These are phyloP conservation scores for Fusarium secorum DNA, from an alignment of 2,329 filamentous ascomycete genomes.

Conservation along the genomic window DNA sequence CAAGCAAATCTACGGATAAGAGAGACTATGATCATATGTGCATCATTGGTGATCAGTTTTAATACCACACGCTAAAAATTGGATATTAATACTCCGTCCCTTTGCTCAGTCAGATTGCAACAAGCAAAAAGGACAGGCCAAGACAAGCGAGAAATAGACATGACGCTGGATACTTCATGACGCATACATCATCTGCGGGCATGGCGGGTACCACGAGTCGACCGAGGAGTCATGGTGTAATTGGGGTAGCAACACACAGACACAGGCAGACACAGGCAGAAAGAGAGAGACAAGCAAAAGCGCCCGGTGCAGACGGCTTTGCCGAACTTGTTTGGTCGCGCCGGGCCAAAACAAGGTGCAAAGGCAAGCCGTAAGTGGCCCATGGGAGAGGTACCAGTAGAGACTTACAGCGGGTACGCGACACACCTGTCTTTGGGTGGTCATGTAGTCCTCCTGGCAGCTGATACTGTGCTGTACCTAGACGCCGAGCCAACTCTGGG, in stretches of 20 bases:
- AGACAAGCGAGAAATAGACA: conserved; percentile 9
- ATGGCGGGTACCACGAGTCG: conserved; percentile 40
- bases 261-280: conserved; percentile 13
- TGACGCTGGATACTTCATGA: conserved; percentile 34
- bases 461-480: conserved; percentile 52
- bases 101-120: conserved; percentile 5
- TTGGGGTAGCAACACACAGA: conserved; percentile 20
- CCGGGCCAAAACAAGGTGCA: conserved; percentile 41
- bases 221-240: conserved; percentile 23
- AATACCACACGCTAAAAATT: not conserved
- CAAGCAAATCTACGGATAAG: conserved; percentile 6
- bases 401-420: conserved; percentile 49
- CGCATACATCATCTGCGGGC: conserved; percentile 40
- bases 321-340: conserved; percentile 40
- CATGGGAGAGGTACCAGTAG: conserved; percentile 44
- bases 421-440: conserved; percentile 48
- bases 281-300: conserved; percentile 31
- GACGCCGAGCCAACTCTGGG: conserved; percentile 23
- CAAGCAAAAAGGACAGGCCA: conserved; percentile 7
- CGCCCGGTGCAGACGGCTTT: conserved; percentile 32
- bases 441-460: conserved; percentile 44
- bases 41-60: conserved; percentile 28
- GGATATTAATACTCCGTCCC: not conserved
- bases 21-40: conserved; percentile 25
- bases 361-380: conserved; percentile 39